These are phyloP conservation scores for Beauveria brongniartii DNA, from an alignment of 2,329 filamentous ascomycete species.

Conservation along the genomic window DNA sequence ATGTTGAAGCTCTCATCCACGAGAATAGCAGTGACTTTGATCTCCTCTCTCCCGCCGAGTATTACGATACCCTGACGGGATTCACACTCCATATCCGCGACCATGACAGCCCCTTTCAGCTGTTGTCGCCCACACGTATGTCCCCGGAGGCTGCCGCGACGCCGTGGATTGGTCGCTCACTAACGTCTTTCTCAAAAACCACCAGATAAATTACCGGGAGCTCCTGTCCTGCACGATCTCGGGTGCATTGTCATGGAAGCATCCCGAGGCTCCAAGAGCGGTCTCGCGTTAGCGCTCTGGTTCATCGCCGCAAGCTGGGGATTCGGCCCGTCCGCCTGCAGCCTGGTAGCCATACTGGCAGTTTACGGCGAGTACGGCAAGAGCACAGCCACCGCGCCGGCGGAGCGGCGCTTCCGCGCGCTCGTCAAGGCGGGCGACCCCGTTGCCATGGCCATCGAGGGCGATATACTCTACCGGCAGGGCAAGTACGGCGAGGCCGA, in stretches of 20 bases:
- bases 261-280: conserved; percentile 6
- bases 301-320: conserved; percentile 24
- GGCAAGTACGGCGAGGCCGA: conserved; percentile 19
- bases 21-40: not conserved
- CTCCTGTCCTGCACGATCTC: conserved; percentile 19
- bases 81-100: not conserved
- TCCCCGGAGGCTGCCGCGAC: not conserved
- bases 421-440: conserved; percentile 25
- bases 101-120: not conserved
- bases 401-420: conserved; percentile 23
- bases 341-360: conserved; percentile 18
- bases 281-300: conserved; percentile 22
- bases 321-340: conserved; percentile 23
- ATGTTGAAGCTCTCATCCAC: not conserved
- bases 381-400: conserved; percentile 12
- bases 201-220: not conserved
- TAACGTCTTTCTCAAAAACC: not conserved
- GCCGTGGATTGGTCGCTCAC: not conserved
- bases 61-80: not conserved
- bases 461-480: conserved; percentile 19
- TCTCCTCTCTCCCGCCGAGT: not conserved
- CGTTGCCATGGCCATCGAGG: conserved; percentile 28
- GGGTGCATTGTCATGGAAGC: conserved; percentile 21
- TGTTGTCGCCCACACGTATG: not conserved
- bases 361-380: conserved; percentile 16